phyloP scores from a whole-genome alignment of 306 rosid genomes.

The Biancaea sappan region DNA sequence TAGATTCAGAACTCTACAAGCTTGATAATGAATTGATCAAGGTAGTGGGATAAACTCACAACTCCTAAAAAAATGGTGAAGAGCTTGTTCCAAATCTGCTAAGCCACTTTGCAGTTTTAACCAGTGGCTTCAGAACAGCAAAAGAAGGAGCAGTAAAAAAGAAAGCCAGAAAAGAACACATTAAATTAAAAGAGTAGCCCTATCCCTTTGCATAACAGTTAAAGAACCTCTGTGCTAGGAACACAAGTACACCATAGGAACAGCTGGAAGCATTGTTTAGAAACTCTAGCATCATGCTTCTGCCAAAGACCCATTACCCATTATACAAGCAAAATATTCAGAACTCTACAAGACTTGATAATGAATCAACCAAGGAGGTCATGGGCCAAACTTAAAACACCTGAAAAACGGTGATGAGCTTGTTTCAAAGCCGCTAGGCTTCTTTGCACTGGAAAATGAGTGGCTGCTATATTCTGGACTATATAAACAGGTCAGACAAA shows the following conservation, averaged over 20 bases:
- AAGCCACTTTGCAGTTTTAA: neutral
- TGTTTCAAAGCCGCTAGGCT: neutral
- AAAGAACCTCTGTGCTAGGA: too few relatives aligned
- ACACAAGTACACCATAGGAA: too few relatives aligned
- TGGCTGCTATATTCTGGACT: neutral
- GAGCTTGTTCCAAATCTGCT: neutral
- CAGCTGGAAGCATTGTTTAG: neutral
- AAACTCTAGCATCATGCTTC: neutral
- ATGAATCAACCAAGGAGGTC: too few relatives aligned
- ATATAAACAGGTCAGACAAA: neutral
- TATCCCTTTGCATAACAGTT: neutral
- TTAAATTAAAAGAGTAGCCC: conserved; percentile 9
- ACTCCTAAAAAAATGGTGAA: neutral
- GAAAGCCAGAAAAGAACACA: neutral
- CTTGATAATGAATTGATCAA: too few relatives aligned
- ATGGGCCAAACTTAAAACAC: neutral
- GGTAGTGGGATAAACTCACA: neutral
- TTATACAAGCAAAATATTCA: neutral
- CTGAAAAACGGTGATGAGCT: neutral
- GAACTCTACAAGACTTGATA: neutral
- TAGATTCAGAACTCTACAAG: neutral
- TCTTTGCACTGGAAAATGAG: neutral
- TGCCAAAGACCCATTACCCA: too few relatives aligned
- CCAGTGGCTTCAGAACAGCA: too few relatives aligned
- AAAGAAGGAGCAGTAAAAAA: conserved; percentile 7